Base-by-base conservation (phyloP, 345 rosid species). In the Iberis pinnata region DNA sequence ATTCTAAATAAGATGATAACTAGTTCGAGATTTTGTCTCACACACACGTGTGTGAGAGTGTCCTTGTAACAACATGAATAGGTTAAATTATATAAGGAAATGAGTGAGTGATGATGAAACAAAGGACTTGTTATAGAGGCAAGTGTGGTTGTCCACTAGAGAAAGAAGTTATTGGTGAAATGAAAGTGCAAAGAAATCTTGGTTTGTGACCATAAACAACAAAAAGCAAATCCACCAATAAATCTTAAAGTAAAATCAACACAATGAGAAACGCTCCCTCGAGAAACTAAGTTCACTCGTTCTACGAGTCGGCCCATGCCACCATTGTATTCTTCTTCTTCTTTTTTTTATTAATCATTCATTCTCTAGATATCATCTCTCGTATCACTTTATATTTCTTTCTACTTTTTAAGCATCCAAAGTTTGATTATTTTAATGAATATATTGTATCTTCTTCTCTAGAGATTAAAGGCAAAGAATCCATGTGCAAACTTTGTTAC, bases 201-300 rank as follows among this genome's bases (percentile, higher is more conserved):
- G 53, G 59, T 43, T 50, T 65, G 64, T 65, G 64, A 58, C 64
- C 64, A 65, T 65, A 65, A 51, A 58, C 57, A 58, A 65, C 64
- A 58, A 65, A 65, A 65, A 65, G 70, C 70, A 58, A 65, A 58
- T 46, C 70, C 63, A 43, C 58, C 15, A 18, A 31, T 6, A 20
- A 1, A 10, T 56, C 27, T 18, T 33, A 56, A 65, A 65, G 63
- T 43, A 57, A 24, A n/a, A 32, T n/a, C 33, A 24, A 49, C 16
- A 64, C 38, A 56, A 48, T 20, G 41, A 49, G 33, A 42, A 40
- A 66, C 70, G 70, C 70, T 66, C 70, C 70, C 65, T 66, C 65
- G 65, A 66, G 31, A 58, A 27, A 37, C 63, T 50, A 57, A 65
- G 57, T 48, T 64, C 49, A 55, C 56, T 31, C 58, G 58, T 64